Base-by-base conservation (phyloP, 176 grass and related monocot species). In the Poa pratensis region DNA sequence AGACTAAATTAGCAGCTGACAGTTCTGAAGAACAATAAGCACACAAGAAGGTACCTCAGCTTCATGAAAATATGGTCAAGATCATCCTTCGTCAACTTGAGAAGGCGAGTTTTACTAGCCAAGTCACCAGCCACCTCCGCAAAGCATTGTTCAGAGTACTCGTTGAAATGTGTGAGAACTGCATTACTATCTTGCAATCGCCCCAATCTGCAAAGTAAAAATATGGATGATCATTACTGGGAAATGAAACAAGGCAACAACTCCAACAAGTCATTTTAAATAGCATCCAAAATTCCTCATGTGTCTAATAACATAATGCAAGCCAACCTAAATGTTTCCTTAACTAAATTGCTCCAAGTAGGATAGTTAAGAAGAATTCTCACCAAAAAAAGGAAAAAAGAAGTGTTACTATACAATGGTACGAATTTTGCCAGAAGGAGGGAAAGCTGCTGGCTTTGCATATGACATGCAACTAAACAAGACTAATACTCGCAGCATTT, bases 161-260 rank as follows among this genome's bases (percentile, higher is more conserved):
- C 96, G 2, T 94, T 98, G 37, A 98, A 96, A 91, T 98, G 93
- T 43, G 88, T 82, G 59, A 98, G 85, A 37, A 96, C 93, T 76
- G 96, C 91, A 82, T 94, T 94, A 82, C 93, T 91, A 71, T 98
- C 93, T 89, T 98, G 91, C 81, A 98, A 76, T 86, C 83, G 84
- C 49, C 93, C 91, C 61, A 95, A 64, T 89, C 96, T 95, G 86
- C 71, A n/a, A 34, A 46, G 64, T 63, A 78, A 62, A 22, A 63
- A 60, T 48, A 8, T 20, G 55, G 45, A 81, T 49, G 15, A 69
- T 64, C 11, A 26, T 58, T 58, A 92, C 7, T 28, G 13, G 17
- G 15, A 66, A 53, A 76, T 66, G 20, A 39, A 79, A 80, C 67
- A 83, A 26, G 59, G 9, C 9, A 55, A 27, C 3, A 74, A 54